Evolutionary conservation across 108 stramenopile genomes (phyloP), one percentile per base, ranked within the genome.

Genomic region (Ochromonas danica): DNA sequence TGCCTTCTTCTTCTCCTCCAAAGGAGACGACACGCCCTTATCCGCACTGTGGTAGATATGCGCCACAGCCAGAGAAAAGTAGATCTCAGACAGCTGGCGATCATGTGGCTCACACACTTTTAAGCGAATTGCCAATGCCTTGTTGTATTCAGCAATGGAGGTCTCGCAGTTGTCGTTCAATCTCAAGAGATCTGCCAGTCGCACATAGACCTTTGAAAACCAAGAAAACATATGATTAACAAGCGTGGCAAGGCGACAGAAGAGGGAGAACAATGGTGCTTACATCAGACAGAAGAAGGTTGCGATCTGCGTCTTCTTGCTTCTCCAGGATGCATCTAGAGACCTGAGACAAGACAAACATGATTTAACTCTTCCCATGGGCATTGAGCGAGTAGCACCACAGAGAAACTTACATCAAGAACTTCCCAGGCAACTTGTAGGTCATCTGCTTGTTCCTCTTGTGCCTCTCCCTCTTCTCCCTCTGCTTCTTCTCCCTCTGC

Each of bases 401-500:
- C n/a, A n/a, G n/a, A n/a, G n/a, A n/a, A 6, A 6, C 63, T 67
- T 67, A 67, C 63, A 67, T 67, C 63, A 6, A 67, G 25, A 67
- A 35, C 35, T 67, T 67, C 63, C 63, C 63, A 67, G 35, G 63
- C 17, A 36, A 67, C 25, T 36, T 67, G 63, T 6, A 67, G 30
- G 25, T 67, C 63, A 36, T 45, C 41, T n/a, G n/a, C n/a, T n/a
- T n/a, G n/a, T n/a, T n/a, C n/a, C n/a, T n/a, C n/a, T n/a, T n/a
- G n/a, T n/a, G n/a, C n/a, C n/a, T n/a, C n/a, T n/a, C n/a, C n/a
- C 2, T 35, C 65, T 14, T 40, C 62, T 1, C 42, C 36, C 71
- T 77, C 57, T 40, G 67, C 62, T 1, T 71, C 71, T 25, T 61
- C 79, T 3, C 67, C 70, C n/a, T 0, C 78, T 2, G 42, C 81